phyloP scores from a whole-genome alignment of 192 early-diverging fungal species.

The Backusella tuberculispora region DNA sequence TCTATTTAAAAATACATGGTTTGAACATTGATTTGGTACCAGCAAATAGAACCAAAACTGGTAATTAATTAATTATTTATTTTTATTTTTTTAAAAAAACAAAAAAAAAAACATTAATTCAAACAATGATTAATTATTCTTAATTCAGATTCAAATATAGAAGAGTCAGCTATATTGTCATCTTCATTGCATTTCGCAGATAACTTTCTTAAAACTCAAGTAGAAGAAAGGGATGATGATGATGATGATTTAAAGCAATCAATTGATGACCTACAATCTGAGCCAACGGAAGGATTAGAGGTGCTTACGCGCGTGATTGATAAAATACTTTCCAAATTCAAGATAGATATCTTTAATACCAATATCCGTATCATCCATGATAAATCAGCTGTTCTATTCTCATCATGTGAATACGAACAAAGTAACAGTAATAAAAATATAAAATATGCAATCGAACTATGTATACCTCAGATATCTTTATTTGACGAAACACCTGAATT shows the following conservation, averaged over 20 bases:
- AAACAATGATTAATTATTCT: not conserved
- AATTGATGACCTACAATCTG: conserved; percentile 41
- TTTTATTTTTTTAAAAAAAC: not conserved
- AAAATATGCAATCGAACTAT: conserved; percentile 59
- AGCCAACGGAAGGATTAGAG: conserved; percentile 65
- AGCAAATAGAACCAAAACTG: conserved; percentile 16
- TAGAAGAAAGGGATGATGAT: conserved; percentile 65
- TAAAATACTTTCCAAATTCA: conserved; percentile 80
- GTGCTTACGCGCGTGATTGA: conserved; percentile 83
- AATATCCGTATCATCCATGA: conserved; percentile 50
- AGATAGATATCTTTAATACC: conserved; percentile 66
- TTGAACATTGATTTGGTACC: conserved; percentile 61
- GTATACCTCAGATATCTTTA: conserved; percentile 54
- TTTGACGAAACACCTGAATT: conserved; percentile 63
- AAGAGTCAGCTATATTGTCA: conserved; percentile 66
- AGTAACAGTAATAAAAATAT: not conserved
- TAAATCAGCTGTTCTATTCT: conserved; percentile 42
- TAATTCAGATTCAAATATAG: not conserved
- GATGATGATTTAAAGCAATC: conserved; percentile 56
- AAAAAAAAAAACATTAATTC: not conserved
- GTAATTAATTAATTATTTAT: not conserved
- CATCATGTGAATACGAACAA: conserved; percentile 15
- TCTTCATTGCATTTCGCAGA: conserved; percentile 90
- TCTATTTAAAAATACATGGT: conserved; percentile 73
- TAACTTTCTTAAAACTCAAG: conserved; percentile 78